phyloP scores from a whole-genome alignment of 140 eudicot species.

The Bidens hawaiensis region DNA sequence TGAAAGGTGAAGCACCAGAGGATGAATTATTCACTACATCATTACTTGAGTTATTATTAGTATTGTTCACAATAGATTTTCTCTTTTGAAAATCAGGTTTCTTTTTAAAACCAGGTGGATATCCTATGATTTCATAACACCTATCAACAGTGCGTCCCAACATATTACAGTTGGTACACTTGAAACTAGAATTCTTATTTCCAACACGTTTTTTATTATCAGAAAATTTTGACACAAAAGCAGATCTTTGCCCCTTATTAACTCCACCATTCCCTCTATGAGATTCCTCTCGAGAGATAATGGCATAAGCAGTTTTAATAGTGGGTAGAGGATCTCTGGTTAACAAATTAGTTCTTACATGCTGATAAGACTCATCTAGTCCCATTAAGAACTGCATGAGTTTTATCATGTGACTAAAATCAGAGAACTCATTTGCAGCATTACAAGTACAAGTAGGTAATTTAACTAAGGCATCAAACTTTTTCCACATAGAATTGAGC shows the following conservation, averaged over 20 bases:
- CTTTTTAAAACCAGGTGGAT: too few relatives aligned
- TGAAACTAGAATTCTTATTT: too few relatives aligned
- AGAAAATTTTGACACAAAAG: not conserved
- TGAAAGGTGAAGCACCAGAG: too few relatives aligned
- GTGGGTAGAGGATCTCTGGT: not conserved
- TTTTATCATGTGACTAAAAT: not conserved
- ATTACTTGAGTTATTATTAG: too few relatives aligned
- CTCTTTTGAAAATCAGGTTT: too few relatives aligned
- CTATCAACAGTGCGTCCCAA: too few relatives aligned
- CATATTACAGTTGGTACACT: too few relatives aligned
- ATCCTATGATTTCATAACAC: too few relatives aligned
- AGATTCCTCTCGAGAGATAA: not conserved
- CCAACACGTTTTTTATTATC: not conserved
- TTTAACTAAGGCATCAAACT: not conserved
- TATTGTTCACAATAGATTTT: too few relatives aligned
- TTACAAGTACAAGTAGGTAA: not conserved
- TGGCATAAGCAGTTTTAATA: not conserved
- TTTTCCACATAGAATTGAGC: not conserved
- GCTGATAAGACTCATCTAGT: not conserved
- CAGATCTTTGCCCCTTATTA: not conserved
- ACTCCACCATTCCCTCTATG: not conserved
- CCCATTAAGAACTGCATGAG: not conserved
- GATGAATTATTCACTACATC: too few relatives aligned
- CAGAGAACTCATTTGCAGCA: not conserved
- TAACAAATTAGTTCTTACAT: not conserved